Conservation (phyloP, 2,329 filamentous ascomycete species). For the Elsinoe arachidis region DNA sequence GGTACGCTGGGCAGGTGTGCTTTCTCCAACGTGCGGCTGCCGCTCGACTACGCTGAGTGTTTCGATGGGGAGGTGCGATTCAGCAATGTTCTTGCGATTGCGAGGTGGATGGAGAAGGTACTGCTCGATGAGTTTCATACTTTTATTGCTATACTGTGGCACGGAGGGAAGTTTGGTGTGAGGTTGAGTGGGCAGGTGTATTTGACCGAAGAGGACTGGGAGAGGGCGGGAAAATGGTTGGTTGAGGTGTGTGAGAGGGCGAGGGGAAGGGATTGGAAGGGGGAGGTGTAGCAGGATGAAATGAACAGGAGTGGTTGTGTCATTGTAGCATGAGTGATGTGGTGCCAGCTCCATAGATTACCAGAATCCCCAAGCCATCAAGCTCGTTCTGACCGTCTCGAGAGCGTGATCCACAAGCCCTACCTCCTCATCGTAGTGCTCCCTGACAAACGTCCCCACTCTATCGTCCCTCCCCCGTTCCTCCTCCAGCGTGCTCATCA, state of each 20-base stretch:
- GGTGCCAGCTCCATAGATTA: background rate
- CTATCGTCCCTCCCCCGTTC: slow-evolving; percentile 19
- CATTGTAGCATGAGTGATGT: background rate
- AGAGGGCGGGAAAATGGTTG: slow-evolving; percentile 55
- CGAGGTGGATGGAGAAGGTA: slow-evolving; percentile 33
- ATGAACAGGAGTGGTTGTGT: background rate
- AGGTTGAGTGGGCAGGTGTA: slow-evolving; percentile 77
- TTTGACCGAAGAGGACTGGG: slow-evolving; percentile 70
- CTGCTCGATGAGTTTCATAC: slow-evolving; percentile 56
- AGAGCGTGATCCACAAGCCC: slow-evolving; percentile 19
- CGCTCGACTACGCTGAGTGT: slow-evolving; percentile 43
- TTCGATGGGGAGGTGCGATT: slow-evolving; percentile 20
- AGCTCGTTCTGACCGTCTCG: slow-evolving; percentile 15
- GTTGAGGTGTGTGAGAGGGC: slow-evolving; percentile 48
- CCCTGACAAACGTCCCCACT: slow-evolving; percentile 25
- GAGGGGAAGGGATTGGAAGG: slow-evolving; percentile 35
- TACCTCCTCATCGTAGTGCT: slow-evolving; percentile 25
- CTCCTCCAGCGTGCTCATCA: slow-evolving; percentile 19
- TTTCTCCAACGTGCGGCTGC: slow-evolving; percentile 66
- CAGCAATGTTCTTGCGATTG: slow-evolving; percentile 30
- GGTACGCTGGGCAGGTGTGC: slow-evolving; percentile 57
- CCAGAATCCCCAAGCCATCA: slow-evolving; percentile 21
- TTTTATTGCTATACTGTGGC: slow-evolving; percentile 57
- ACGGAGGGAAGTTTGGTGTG: slow-evolving; percentile 57
- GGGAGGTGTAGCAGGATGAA: no score